A percentile compares a stretch with the other conserved stretches of the same genome.
These are phyloP conservation scores for Candida tetrigidarum DNA, from an alignment of 1,139 yeast genomes.

Conservation along the genomic window DNA sequence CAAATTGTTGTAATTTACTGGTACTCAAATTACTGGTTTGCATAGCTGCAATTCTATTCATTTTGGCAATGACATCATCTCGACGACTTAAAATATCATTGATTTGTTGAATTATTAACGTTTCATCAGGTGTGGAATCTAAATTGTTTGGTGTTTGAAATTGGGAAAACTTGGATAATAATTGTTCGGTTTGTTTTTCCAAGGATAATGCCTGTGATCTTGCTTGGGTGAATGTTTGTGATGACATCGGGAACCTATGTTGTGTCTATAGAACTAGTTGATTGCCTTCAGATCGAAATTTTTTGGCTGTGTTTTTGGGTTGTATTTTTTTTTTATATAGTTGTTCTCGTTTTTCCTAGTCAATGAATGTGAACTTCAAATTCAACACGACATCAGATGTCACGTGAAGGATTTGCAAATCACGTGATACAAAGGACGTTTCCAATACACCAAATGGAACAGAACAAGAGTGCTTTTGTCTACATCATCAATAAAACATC, in stretches of 20 bases:
- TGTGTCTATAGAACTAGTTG: neutral
- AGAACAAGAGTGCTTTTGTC: too few relatives aligned
- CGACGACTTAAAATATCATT: conserved; percentile 38
- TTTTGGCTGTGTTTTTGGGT: too few relatives aligned
- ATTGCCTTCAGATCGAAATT: too few relatives aligned
- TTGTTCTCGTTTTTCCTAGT: too few relatives aligned
- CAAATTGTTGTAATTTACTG: conserved; percentile 78
- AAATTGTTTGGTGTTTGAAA: conserved; percentile 28
- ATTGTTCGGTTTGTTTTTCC: conserved; percentile 47
- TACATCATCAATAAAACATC: too few relatives aligned
- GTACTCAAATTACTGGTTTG: conserved; percentile 52
- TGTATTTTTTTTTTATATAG: neutral
- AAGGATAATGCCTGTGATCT: conserved; percentile 43
- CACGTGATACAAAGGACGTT: too few relatives aligned
- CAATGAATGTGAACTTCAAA: too few relatives aligned
- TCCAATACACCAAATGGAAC: too few relatives aligned
- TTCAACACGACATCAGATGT: too few relatives aligned
- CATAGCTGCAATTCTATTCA: conserved; percentile 30
- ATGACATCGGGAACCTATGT: too few relatives aligned
- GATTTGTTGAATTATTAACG: conserved; percentile 58
- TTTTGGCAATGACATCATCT: conserved; percentile 32
- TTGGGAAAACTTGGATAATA: conserved; percentile 39
- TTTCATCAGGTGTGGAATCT: conserved; percentile 65
- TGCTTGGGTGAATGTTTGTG: conserved; percentile 41
- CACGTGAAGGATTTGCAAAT: too few relatives aligned